Evolutionary conservation across 805 yeast species (phyloP), one percentile per base, ranked within the genome.

Genomic region (Wickerhamiella slavikovae): DNA sequence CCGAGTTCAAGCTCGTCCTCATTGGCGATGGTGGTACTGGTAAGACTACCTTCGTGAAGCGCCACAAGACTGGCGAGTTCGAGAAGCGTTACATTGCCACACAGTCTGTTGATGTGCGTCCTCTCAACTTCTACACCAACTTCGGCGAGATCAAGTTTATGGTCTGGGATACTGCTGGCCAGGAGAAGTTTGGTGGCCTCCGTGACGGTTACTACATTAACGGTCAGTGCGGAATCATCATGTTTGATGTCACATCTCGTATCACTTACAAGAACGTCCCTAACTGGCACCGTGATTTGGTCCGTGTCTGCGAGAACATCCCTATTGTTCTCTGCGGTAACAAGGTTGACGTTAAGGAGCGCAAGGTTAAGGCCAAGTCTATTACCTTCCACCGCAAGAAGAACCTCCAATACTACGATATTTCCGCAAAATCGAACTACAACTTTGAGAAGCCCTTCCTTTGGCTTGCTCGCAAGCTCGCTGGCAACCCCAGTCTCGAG

Each of bases 21-120:
- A 98, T 89, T 62, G 99, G 99, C 58, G 99, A 89, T 57, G 99
- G 99, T 69, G 99, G 99, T 72, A 89, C 98, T 60, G 99, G 99
- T 66, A 89, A 89, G 74, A 89, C 99, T 67, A 89, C 99, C 36
- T 89, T 89, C 49, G 99, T 89, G 58, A 89, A 91, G 70, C 83
- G 99, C 69, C 99, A 89, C 63, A 72, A 83, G 61, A 85, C 98
- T 41, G 62, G 98, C 65, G 99, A 89, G 60, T 89, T 89, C 56
- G 98, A 89, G 64, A 89, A 89, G 67, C 83, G 83, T 62, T 89
- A 89, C 67, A 80, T 77, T 59, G 99, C 98, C 54, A 89, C 98
- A 35, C 77, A 85, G 53, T 98, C 98, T 68, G 99, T 89, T 42
- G 99, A 89, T 61, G 99, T 89, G 42, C 95, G 89, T 58, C 98